phyloP scores from a whole-genome alignment of 2,329 filamentous ascomycete species.

The Aspergillus terreus region DNA sequence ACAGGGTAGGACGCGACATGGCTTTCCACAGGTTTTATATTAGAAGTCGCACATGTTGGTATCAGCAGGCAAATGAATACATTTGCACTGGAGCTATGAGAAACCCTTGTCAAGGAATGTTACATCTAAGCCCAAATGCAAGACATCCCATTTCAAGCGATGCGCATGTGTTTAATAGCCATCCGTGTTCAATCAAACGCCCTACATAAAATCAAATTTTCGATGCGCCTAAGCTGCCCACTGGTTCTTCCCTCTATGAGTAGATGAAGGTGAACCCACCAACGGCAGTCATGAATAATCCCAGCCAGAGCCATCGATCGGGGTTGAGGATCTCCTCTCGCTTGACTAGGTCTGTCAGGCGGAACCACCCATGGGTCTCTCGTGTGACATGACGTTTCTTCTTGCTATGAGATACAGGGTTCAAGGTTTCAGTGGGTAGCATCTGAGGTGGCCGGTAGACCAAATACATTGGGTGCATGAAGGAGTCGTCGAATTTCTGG shows the following conservation, averaged over 20 bases:
- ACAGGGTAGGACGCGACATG: no score
- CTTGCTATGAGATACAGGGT: conserved; percentile 48
- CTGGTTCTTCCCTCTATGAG: conserved; percentile 16
- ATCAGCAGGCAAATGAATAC: no score
- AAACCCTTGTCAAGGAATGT: no score
- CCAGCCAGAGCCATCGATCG: conserved; percentile 47
- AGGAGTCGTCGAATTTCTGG: conserved; percentile 60
- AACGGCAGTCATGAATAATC: conserved; percentile 44
- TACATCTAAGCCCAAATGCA: no score
- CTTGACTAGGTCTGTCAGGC: conserved; percentile 25
- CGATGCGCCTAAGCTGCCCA: no score
- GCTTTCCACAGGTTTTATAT: no score
- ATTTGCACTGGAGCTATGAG: no score
- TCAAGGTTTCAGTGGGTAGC: conserved; percentile 65
- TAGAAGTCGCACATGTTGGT: no score
- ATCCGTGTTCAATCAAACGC: no score
- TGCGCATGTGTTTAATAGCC: no score
- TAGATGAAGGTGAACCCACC: conserved; percentile 39
- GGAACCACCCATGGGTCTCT: conserved; percentile 17
- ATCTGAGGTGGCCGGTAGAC: conserved; percentile 62
- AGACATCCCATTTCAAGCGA: no score
- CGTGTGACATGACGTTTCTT: conserved; percentile 30
- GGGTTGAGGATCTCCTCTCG: conserved; percentile 35
- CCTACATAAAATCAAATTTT: no score
- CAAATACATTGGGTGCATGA: conserved; percentile 66